Base-by-base conservation (phyloP, 441 rosid genomes). In the Populus trichocarpa region DNA sequence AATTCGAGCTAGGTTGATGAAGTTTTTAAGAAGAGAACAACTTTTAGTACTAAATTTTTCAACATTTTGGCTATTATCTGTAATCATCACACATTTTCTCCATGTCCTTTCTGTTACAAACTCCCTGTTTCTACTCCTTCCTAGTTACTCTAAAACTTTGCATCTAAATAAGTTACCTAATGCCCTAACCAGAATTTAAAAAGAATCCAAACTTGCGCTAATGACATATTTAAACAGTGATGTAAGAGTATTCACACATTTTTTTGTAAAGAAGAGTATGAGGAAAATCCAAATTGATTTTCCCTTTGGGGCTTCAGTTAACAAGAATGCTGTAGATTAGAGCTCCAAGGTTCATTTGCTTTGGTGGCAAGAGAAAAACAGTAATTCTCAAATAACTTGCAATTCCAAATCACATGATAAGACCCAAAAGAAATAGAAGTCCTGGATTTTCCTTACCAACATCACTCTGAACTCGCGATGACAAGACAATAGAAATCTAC, bases 311-410 rank as follows among this genome's bases (percentile, higher is more conserved):
- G 26, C 13, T 61, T n/a, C 26, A 3, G 65, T 22, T 61, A 61
- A 22, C 65, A 61, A 61, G 65, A 22, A 61, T 10, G 13, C 12
- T 61, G 22, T 23, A n/a, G 65, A 61, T 61, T 59, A 59, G 5
- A 59, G 65, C 65, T 59, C 65, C 26, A n/a, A 59, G 65, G 65
- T 59, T 59, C 65, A n/a, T n/a, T n/a, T 59, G 65, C 65, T 59
- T 59, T 9, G 5, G 11, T 61, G 23, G 9, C 64, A 20, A 57
- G 64, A 8, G 11, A 20, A 57, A 53, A 57, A n/a, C 10, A 57
- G 2, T 57, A 57, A 57, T 57, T 57, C 26, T 61, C 25, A 22
- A n/a, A 22, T n/a, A 22, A n/a, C 22, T 61, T 22, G 25, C 22
- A 61, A 61, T 61, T 40, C 46, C 46, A 10, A 61, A 61, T 61